Percentiles rank a stretch among this genome's conserved stretches.
phyloP scores from a whole-genome alignment of 2,329 filamentous ascomycete species.

The Meredithiella fracta region DNA sequence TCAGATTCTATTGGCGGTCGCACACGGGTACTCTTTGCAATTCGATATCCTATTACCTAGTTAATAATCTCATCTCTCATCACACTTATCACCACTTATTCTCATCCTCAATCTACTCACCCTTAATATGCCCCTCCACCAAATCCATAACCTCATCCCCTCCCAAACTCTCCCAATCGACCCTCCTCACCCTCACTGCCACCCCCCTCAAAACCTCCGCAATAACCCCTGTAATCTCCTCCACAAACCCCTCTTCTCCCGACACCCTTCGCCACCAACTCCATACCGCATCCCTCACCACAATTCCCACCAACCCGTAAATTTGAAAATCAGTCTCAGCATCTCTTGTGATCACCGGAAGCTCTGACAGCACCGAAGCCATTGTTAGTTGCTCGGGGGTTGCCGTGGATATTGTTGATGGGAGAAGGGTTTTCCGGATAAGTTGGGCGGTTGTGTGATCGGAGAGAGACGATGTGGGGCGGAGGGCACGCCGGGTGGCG shows the following conservation, averaged over 20 bases:
- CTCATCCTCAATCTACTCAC: constrained; percentile 30
- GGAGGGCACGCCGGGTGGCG: constrained; percentile 20
- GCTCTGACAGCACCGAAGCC: constrained; percentile 58
- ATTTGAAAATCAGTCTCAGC: constrained; percentile 88
- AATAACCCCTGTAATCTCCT: constrained; percentile 76
- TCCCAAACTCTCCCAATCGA: constrained; percentile 68
- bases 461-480: constrained; percentile 39
- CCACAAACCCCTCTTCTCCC: constrained; percentile 71
- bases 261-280: constrained; percentile 91
- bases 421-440: constrained; percentile 67
- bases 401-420: constrained; percentile 37
- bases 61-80: not conserved
- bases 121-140: constrained; percentile 61
- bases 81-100: constrained; percentile 1
- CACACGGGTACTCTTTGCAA: constrained; percentile 41
- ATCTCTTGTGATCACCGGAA: constrained; percentile 84
- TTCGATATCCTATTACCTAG: constrained; percentile 48
- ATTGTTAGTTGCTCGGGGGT: constrained; percentile 32
- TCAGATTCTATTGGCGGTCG: constrained; percentile 44
- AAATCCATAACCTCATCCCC: constrained; percentile 79
- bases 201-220: constrained; percentile 79
- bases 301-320: constrained; percentile 71
- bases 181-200: constrained; percentile 67
- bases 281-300: constrained; percentile 79
- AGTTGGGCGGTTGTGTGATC: constrained; percentile 67